phyloP scores from a whole-genome alignment of 495 filamentous ascomycete species.

The Neurospora tetrasperma region DNA sequence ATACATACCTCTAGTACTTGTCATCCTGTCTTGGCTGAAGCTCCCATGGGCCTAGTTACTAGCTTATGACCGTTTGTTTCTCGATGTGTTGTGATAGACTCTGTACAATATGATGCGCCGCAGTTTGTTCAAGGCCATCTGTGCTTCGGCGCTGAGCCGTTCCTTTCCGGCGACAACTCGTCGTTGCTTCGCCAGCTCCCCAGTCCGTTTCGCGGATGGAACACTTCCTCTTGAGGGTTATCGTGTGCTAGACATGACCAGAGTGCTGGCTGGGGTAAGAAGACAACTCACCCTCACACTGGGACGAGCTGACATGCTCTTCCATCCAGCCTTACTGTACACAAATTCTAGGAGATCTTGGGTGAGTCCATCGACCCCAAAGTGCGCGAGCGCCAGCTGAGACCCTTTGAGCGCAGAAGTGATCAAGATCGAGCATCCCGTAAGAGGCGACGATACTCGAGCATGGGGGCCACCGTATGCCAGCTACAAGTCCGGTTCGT shows the following conservation, averaged over 20 bases:
- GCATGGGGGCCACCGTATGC: conserved; percentile 97
- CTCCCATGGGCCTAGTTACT: not conserved
- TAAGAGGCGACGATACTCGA: conserved; percentile 83
- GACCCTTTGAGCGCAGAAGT: conserved; percentile 65
- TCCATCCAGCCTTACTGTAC: conserved; percentile 79
- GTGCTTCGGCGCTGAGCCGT: not conserved
- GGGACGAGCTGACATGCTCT: not conserved
- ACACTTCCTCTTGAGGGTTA: conserved; percentile 67
- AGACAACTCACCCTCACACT: not conserved
- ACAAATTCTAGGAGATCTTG: conserved; percentile 91
- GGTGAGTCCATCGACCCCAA: conserved; percentile 43
- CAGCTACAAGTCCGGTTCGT: conserved; percentile 48
- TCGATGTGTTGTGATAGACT: not conserved
- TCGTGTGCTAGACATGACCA: conserved; percentile 88
- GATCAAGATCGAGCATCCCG: conserved; percentile 94
- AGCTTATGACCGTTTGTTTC: not conserved
- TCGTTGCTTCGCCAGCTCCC: conserved; percentile 9
- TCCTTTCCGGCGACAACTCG: not conserved
- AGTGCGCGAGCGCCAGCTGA: conserved; percentile 5
- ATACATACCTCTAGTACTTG: not conserved
- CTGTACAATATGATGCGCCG: not conserved
- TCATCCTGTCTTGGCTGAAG: not conserved
- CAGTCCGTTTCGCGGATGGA: conserved; percentile 8
- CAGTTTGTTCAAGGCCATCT: not conserved
- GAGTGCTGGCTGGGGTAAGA: conserved; percentile 89